Conservation (phyloP, 176 grass and related monocot genomes). For the Carex kokanica region DNA sequence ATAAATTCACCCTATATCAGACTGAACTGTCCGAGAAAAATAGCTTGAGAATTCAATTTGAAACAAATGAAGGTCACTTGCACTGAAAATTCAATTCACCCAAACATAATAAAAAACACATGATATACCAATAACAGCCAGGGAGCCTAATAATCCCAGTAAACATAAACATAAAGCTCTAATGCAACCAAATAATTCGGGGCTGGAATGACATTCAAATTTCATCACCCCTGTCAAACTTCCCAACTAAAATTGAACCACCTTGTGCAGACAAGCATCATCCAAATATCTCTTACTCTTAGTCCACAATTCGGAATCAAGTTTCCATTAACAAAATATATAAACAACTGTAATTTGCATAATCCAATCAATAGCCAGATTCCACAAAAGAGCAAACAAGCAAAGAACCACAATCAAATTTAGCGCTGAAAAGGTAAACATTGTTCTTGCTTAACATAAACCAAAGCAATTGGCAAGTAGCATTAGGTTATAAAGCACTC, state of each 20-base stretch:
- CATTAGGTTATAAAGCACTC: not conserved
- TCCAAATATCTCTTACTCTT: not conserved
- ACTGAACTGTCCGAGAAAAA: not conserved
- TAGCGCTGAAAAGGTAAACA: not conserved
- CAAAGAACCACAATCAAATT: not conserved
- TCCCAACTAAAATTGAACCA: conserved; percentile 6
- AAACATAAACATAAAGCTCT: not conserved
- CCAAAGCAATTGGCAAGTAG: conserved; percentile 4
- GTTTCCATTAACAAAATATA: not conserved
- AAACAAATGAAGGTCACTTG: not conserved
- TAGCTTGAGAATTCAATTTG: not conserved
- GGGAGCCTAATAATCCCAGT: not conserved
- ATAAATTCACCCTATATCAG: not conserved
- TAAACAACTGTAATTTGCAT: not conserved
- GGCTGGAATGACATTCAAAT: not conserved
- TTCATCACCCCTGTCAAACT: not conserved
- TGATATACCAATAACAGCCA: not conserved
- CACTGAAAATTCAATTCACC: not conserved
- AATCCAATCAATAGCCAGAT: not conserved
- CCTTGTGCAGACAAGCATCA: not conserved
- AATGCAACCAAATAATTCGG: not conserved
- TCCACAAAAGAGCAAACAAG: not conserved
- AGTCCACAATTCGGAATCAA: not conserved
- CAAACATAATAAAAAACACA: not conserved
- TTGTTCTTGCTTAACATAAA: conserved; percentile 7